phyloP scores from a whole-genome alignment of 129 eudicot genomes.

The Flaveria ramosissima region DNA sequence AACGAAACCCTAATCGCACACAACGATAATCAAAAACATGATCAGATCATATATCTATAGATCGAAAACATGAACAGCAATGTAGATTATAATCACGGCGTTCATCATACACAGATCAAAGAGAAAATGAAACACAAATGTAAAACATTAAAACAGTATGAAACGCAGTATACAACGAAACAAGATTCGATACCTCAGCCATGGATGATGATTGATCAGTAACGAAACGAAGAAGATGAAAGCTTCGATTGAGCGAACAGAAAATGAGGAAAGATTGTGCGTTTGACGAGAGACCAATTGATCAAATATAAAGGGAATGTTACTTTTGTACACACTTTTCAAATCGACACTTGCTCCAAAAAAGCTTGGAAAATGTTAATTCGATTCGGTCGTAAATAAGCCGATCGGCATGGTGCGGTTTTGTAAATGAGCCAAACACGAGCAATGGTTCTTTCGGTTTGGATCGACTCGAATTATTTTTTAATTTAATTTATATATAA shows the following conservation, averaged over 20 bases:
- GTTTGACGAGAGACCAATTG: conserved; percentile 6
- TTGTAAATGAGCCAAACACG: too few relatives aligned
- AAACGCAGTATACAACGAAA: not conserved
- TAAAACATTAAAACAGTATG: not conserved
- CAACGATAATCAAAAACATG: not conserved
- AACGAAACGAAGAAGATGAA: conserved; percentile 13
- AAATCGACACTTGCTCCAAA: too few relatives aligned
- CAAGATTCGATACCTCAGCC: conserved; percentile 32
- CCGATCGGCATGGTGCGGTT: too few relatives aligned
- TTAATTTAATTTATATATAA: too few relatives aligned
- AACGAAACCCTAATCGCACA: conserved; percentile 2
- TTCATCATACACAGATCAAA: not conserved
- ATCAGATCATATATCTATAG: conserved; percentile 27
- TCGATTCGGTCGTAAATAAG: too few relatives aligned
- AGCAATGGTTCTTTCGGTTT: too few relatives aligned
- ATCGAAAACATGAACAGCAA: conserved; percentile 17
- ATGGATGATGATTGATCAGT: conserved; percentile 23
- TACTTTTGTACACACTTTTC: too few relatives aligned
- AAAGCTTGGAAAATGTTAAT: too few relatives aligned
- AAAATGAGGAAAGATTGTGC: conserved; percentile 1
- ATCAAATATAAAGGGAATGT: too few relatives aligned
- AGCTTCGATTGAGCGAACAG: conserved; percentile 16
- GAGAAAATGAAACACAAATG: not conserved
- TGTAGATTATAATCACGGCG: not conserved
- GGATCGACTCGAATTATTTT: too few relatives aligned